phyloP scores from a whole-genome alignment of 2,329 filamentous ascomycete genomes.

The Falciphora oryzae region DNA sequence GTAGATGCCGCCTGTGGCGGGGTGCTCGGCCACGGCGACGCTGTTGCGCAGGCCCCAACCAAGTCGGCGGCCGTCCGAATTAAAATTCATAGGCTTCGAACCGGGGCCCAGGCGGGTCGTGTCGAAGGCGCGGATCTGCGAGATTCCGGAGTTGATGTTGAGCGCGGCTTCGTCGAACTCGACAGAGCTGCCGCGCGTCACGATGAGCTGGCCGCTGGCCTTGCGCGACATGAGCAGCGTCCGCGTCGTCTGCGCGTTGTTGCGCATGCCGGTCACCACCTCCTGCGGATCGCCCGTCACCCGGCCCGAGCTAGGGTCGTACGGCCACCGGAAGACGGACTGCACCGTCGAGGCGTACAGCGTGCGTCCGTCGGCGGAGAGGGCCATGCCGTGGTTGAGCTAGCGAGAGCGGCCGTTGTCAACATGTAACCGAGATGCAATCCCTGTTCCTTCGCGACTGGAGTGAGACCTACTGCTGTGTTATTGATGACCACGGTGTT shows the following conservation, averaged over 20 bases:
- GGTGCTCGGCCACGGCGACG: conserved; percentile 58
- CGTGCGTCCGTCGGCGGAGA: conserved; percentile 39
- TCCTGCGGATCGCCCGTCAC: conserved; percentile 33
- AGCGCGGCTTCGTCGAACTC: conserved; percentile 49
- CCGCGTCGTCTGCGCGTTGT: conserved; percentile 53
- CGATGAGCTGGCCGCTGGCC: conserved; percentile 48
- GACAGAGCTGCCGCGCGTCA: conserved; percentile 39
- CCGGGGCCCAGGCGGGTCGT: conserved; percentile 23
- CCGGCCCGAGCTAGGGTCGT: conserved; percentile 44
- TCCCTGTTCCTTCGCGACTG: not conserved
- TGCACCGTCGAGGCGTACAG: conserved; percentile 48
- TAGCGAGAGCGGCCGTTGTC: conserved; percentile 16
- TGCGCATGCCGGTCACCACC: conserved; percentile 43
- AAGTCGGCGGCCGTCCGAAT: conserved; percentile 40
- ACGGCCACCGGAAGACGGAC: conserved; percentile 53
- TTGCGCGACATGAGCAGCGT: conserved; percentile 53
- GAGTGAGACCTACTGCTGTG: conserved; percentile 25
- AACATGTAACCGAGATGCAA: not conserved
- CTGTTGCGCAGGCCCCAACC: conserved; percentile 71
- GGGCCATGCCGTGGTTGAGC: conserved; percentile 45
- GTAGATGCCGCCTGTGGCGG: conserved; percentile 44
- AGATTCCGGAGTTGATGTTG: conserved; percentile 45
- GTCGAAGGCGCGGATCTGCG: conserved; percentile 50
- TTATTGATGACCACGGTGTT: conserved; percentile 31
- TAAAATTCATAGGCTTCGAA: conserved; percentile 36